Base-by-base conservation (phyloP, 1,139 yeast genomes). In the Nadsonia commutata region DNA sequence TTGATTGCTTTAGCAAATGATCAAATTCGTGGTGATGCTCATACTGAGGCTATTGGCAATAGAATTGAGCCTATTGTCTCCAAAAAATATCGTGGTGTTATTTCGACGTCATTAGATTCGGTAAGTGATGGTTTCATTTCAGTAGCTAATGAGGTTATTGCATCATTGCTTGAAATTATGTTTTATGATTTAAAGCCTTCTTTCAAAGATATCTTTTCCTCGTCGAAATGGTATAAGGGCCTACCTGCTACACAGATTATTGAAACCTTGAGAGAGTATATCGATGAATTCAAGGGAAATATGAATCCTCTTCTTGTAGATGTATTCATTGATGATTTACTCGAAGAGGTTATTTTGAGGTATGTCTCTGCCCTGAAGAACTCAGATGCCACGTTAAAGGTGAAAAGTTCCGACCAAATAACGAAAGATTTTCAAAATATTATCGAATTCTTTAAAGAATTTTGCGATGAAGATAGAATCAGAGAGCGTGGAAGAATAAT, bases 1-100 rank as follows among this genome's bases (percentile, higher is more conserved):
- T 65, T 83, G 45, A 73, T 83, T 22, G 95, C 95, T 0, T 69
- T 84, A 31, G 93, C 93, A 2, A 86, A 86, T 48, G 93, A 82
- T 59, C 95, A 85, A 59, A 81, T 85, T 63, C 77, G 82, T 52
- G 82, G 88, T 18, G 94, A 90, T 20, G 78, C 82, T 50, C 74
- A 82, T 49, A 76, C 82, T 23, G 94, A 83, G 48, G 82, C 81
- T 38, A 77, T 85, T 44, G 69, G 80, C 20, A 75, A 78, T 16
- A 74, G 71, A 45, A 78, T 81, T 57, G 70, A 75, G 23, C 74
- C 72, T 2, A 70, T 78, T 55, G 88, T 85, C 13, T 80, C 82
- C 40, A 69, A 76, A 43, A 73, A 68, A 45, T 81, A 81, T 59
- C 76, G 75, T 46, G 64, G 64, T 3, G 64, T 71, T 42, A 78